phyloP scores from a whole-genome alignment of 164 flowering plant genomes.

The Stephania cephalantha region DNA sequence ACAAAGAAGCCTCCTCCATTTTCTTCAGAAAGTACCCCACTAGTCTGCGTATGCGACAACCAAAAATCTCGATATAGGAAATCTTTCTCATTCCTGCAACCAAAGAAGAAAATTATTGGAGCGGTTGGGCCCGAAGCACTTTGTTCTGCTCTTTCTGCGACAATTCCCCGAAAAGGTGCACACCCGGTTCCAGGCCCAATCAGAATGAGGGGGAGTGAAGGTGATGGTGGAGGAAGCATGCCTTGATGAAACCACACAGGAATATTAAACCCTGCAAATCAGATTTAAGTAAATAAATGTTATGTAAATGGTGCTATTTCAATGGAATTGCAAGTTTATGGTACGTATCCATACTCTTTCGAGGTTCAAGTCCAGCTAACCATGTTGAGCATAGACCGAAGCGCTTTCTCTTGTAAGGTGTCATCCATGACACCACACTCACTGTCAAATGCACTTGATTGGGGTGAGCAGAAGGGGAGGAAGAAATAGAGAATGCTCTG shows the following conservation, averaged over 20 bases:
- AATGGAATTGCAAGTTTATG: background rate
- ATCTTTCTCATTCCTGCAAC: constrained; percentile 73
- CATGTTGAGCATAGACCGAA: constrained; percentile 73
- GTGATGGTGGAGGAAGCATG: constrained; percentile 71
- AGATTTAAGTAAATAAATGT: constrained; percentile 7
- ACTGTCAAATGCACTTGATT: constrained; percentile 84
- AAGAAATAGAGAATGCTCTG: constrained; percentile 88
- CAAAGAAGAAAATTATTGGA: constrained; percentile 81
- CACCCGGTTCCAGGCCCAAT: constrained; percentile 98
- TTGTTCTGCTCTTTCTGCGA: constrained; percentile 75
- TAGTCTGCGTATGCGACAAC: constrained; percentile 45
- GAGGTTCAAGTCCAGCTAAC: constrained; percentile 79
- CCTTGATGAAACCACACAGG: constrained; percentile 88
- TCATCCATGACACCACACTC: constrained; percentile 73
- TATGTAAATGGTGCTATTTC: background rate
- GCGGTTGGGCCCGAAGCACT: constrained; percentile 38
- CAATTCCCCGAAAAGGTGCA: constrained; percentile 88
- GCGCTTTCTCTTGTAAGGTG: constrained; percentile 83
- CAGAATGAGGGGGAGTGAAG: constrained; percentile 78
- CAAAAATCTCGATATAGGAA: constrained; percentile 78
- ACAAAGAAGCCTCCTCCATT: constrained; percentile 89
- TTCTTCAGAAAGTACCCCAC: constrained; percentile 72
- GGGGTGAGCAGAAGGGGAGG: constrained; percentile 76
- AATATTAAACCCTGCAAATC: constrained; percentile 41
- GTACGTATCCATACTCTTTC: constrained; percentile 34